These are phyloP conservation scores for Protomyces macrosporus DNA, from an alignment of 1,139 yeast species.

Conservation along the genomic window DNA sequence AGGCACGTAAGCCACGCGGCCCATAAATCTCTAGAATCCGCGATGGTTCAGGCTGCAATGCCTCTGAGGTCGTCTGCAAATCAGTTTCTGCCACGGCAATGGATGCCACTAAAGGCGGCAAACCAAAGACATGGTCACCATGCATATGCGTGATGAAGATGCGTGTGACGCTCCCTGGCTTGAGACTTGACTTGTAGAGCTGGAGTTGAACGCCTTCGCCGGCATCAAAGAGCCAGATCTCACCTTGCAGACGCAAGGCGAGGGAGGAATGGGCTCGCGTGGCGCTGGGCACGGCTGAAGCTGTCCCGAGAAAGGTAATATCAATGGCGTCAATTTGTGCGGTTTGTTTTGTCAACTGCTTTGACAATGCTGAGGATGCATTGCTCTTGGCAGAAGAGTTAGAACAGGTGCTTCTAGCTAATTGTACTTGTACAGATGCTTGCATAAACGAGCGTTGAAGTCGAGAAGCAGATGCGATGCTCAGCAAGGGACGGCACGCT, in stretches of 20 bases:
- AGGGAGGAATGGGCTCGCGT: constrained; percentile 23
- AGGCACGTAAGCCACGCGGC: constrained; percentile 16
- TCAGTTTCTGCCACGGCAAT: constrained; percentile 11
- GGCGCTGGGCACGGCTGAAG: constrained; percentile 19
- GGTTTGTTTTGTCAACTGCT: no score
- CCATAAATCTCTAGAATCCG: constrained; percentile 17
- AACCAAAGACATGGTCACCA: constrained; percentile 25
- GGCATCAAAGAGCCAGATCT: constrained; percentile 24
- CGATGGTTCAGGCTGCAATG: background rate
- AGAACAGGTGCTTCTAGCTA: no score
- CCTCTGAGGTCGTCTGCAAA: background rate
- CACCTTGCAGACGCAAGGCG: constrained; percentile 16
- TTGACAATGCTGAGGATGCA: no score
- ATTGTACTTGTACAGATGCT: no score
- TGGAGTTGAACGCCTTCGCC: constrained; percentile 19
- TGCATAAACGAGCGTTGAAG: no score
- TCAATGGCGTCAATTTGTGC: constrained; percentile 4
- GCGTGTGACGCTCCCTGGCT: constrained; percentile 7
- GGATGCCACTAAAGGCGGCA: constrained; percentile 13
- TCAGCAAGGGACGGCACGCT: no score
- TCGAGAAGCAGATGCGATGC: no score
- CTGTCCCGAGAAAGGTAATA: constrained; percentile 20
- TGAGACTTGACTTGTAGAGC: constrained; percentile 7
- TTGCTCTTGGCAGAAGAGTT: no score
- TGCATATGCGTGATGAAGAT: constrained; percentile 26